Base-by-base conservation (phyloP, 1,284 basidiomycete genomes). In the Pholiota adiposa region DNA sequence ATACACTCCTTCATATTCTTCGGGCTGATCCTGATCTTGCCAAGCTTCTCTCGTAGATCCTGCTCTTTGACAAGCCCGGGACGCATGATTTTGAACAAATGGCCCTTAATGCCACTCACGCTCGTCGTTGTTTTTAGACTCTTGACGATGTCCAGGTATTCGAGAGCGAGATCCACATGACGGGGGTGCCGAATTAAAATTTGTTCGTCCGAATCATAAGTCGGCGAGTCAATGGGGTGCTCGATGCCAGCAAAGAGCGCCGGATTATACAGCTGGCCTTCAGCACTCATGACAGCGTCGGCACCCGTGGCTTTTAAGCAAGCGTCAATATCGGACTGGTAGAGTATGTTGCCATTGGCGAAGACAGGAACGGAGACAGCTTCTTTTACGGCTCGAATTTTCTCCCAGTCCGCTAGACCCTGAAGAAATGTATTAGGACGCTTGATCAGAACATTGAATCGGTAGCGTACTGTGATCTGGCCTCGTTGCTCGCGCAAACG, bases 281-380 rank as follows among this genome's bases (percentile, higher is more conserved):
- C 97, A 0, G 97, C 97, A 54, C 87, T 90, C 96, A 98, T 98
- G 63, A 98, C 88, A 0, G 89, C 97, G 68, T 98, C 94, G 3
- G 88, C 91, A 2, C 94, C 92, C 0, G 97, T 99, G 34, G 84
- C 82, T 14, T 83, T 81, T 23, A 99, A 75, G 71, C 95, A 97
- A 5, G 81, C 79, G 44, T 84, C 81, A 53, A 96, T 86, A 72
- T 99, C 96, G 23, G 87, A 83, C 49, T 90, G 83, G 73, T 85
- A 95, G 9, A 98, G 84, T 52, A 98, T 87, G 72, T 98, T 98
- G n/a, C 97, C 97, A 72, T 99, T 99, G 0, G 97, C 96, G 70
- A 99, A 93, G 1, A 98, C 96, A 0, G 97, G 97, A 0, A 98
- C 87, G 1, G 85, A 88, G 29, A 98, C 93, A 0, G 93, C 92